Evolutionary conservation across 768 basidiomycete species (phyloP).

Genomic region (Paxillus ammoniavirescens): DNA sequence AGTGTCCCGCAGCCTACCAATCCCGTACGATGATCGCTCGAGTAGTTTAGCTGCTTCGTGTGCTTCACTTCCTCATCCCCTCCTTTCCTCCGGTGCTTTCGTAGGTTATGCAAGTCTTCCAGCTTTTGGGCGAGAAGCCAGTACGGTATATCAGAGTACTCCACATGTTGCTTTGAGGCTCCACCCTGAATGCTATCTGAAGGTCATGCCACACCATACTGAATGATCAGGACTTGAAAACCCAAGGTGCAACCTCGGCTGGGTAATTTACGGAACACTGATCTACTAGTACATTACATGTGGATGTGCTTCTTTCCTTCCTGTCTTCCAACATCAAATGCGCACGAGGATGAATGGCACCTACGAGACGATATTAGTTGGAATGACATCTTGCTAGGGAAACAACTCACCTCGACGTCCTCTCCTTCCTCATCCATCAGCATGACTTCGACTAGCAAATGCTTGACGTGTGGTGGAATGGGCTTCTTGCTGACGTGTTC

Average conservation of each 20-base stretch:
- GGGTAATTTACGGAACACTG: neutral
- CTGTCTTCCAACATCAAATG: conserved; percentile 38
- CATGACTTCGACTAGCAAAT: conserved; percentile 93
- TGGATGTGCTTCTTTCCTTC: neutral
- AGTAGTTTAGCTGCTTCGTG: conserved; percentile 10
- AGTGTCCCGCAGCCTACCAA: neutral
- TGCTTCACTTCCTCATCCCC: conserved; percentile 22
- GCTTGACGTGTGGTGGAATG: conserved; percentile 76
- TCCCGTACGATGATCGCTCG: conserved; percentile 22
- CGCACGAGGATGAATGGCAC: conserved; percentile 82
- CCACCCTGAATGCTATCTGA: neutral
- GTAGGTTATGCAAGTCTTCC: conserved; percentile 37
- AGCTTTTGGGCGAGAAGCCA: conserved; percentile 9
- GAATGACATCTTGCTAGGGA: neutral
- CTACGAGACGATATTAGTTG: conserved; percentile 32
- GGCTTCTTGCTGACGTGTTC: conserved; percentile 95
- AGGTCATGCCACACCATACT: neutral
- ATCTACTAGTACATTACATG: conserved; percentile 15
- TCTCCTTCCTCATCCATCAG: conserved; percentile 88
- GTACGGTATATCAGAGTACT: conserved; percentile 21
- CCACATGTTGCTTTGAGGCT: neutral
- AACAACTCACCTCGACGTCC: conserved; percentile 78
- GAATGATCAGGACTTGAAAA: neutral
- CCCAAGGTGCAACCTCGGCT: neutral
- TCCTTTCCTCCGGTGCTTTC: conserved; percentile 20